Base-by-base conservation (phyloP, 257 asterid species). In the Coffea canephora region DNA sequence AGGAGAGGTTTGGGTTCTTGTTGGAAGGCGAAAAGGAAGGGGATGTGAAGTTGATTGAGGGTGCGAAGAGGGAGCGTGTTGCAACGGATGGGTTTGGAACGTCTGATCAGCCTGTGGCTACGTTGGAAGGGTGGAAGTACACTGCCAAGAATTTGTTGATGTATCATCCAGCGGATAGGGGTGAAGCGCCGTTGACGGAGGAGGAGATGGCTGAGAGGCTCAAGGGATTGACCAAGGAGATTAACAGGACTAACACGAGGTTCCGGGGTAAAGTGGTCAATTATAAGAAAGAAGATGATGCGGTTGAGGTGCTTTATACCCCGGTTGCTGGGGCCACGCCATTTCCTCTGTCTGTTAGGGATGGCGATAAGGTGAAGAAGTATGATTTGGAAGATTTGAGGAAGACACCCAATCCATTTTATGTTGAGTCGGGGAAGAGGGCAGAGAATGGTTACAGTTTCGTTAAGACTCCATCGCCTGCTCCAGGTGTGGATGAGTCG, bases 391-490 rank as follows among this genome's bases (percentile, higher is more conserved):
- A 95, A 54, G 99, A 95, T 67, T 73, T 95, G 85, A 89, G 87
- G 89, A 92, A 81, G 87, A 93, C 98, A 23, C 99, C 99, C 0
- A 88, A 90, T 86, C 81, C 34, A 62, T 95, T 87, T 74, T 95
- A 91, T 78, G 88, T 87, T 12, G 98, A 92, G 81, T 90, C 95
- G 0, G 92, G 86, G 81, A 93, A 92, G 84, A 93, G 87, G 85
- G 97, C 97, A 7, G 97, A 89, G 54, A 93, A 95, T 78, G 99
- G 98, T 34, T 95, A 93, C 88, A 90, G 85, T 78, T 95, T 89
- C 80, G 97, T 93, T 80, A 92, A 77, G 87, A 95, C 99, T 25
- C 99, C 99, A 0, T 95, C 98, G n/a, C 98, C 98, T 59, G 97
- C 91, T 10, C 98, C 99, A 0, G 98, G 98, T 83, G 87, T 80